Percentiles rank a stretch among this genome's conserved stretches.
These are phyloP conservation scores for Stagonosporopsis tanaceti DNA, from an alignment of 2,329 filamentous ascomycete genomes.

Conservation along the genomic window DNA sequence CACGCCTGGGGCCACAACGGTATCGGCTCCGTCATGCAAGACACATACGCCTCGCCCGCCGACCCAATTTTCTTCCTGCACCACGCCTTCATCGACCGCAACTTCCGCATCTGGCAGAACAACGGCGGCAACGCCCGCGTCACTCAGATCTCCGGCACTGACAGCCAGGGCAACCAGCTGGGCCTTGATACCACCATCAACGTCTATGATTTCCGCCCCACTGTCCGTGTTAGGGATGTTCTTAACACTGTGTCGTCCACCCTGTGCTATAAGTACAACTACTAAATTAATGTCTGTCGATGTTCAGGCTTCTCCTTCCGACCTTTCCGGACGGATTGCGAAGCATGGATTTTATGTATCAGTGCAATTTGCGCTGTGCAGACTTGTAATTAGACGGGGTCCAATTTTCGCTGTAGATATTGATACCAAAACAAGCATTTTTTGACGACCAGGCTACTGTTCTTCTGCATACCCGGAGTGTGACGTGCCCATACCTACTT, in stretches of 20 bases:
- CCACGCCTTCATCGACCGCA: slow-evolving; percentile 59
- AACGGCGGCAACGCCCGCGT: slow-evolving; percentile 30
- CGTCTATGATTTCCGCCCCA: slow-evolving; percentile 38
- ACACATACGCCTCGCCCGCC: slow-evolving; percentile 42
- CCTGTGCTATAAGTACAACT: slow-evolving; percentile 49
- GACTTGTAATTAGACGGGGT: background rate
- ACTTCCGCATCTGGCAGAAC: slow-evolving; percentile 58
- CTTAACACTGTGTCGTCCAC: slow-evolving; percentile 36
- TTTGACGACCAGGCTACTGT: background rate
- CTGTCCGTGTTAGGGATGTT: slow-evolving; percentile 41
- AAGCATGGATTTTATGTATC: background rate
- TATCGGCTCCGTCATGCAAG: slow-evolving; percentile 46
- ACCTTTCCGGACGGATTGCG: background rate
- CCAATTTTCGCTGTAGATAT: slow-evolving; percentile 7
- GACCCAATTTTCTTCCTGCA: slow-evolving; percentile 48
- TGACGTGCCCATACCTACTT: background rate
- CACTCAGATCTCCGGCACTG: slow-evolving; percentile 52
- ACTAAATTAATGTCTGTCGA: slow-evolving; percentile 28
- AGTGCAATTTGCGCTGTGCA: background rate
- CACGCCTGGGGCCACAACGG: slow-evolving; percentile 49
- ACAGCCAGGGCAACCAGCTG: slow-evolving; percentile 30
- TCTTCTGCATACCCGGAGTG: background rate
- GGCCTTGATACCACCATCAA: slow-evolving; percentile 39
- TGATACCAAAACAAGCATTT: slow-evolving; percentile 3
- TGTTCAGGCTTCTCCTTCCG: background rate